These are phyloP conservation scores for Cornus florida DNA, from an alignment of 148 eudicot genomes.

Conservation along the genomic window DNA sequence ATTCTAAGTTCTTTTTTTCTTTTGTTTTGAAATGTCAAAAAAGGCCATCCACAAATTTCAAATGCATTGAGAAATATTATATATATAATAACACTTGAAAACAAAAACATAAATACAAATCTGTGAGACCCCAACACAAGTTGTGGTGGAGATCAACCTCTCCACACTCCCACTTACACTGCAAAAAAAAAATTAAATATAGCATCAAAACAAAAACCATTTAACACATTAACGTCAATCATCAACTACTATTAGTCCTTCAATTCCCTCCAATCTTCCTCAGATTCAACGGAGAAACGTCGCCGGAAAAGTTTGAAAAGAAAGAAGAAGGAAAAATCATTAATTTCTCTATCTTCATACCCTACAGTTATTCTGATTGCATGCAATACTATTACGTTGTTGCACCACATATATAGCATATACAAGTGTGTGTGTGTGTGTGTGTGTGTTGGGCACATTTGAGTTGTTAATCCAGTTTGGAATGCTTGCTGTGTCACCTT, in stretches of 20 bases:
- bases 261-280: not conserved
- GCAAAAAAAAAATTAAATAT: not conserved
- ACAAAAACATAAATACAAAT: constrained; percentile 33
- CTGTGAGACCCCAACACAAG: constrained; percentile 5
- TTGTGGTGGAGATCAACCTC: constrained; percentile 17
- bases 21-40: constrained; percentile 21
- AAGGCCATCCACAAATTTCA: constrained; percentile 51
- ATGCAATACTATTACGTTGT: not conserved
- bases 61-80: constrained; percentile 1
- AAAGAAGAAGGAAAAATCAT: no score
- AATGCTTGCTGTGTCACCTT: constrained; percentile 51
- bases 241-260: not conserved
- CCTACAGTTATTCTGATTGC: not conserved
- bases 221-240: constrained; percentile 1
- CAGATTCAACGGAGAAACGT: not conserved
- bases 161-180: constrained; percentile 10
- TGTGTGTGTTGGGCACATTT: no score
- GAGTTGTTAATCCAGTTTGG: not conserved
- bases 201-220: constrained; percentile 13
- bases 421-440: not conserved
- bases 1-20: not conserved
- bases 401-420: not conserved
- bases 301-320: not conserved
- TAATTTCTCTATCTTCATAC: not conserved
- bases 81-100: constrained; percentile 8